Conservation (phyloP, 1,284 basidiomycete genomes). For the Cronartium ribicola region DNA sequence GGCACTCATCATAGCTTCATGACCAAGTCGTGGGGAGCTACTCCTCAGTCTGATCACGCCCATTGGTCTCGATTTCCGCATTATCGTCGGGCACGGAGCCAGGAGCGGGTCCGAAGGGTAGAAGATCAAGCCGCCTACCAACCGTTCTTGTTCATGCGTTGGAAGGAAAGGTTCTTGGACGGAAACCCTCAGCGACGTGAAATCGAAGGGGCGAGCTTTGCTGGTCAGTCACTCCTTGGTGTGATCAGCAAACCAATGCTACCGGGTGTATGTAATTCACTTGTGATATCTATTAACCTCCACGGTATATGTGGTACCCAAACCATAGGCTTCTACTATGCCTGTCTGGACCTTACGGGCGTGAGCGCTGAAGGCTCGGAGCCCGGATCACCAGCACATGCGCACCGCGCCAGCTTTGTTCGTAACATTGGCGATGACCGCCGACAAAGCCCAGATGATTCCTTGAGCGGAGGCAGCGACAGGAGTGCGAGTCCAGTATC, state of each 20-base stretch:
- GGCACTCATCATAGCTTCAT: neutral
- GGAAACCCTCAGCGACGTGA: conserved; percentile 50
- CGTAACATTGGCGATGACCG: no score
- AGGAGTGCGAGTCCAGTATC: no score
- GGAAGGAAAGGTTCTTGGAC: conserved; percentile 52
- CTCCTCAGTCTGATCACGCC: neutral
- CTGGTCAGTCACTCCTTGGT: neutral
- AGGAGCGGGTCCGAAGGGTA: no score
- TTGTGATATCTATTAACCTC: neutral
- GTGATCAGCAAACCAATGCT: neutral
- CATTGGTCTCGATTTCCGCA: conserved; percentile 37
- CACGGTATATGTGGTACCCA: no score
- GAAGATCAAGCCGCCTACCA: conserved; percentile 47
- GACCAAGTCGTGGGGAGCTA: neutral
- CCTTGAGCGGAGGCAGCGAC: no score
- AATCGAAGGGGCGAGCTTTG: conserved; percentile 50
- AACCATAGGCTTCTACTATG: neutral
- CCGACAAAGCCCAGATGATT: no score
- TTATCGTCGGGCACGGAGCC: conserved; percentile 47
- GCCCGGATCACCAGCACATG: no score
- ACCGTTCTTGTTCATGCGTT: conserved; percentile 51
- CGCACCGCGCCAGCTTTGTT: no score
- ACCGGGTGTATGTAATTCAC: neutral
- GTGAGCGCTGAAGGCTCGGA: no score
- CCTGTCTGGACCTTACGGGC: neutral